These are phyloP conservation scores for Rhizopogon rudus DNA, from an alignment of 768 basidiomycete species.

Conservation along the genomic window DNA sequence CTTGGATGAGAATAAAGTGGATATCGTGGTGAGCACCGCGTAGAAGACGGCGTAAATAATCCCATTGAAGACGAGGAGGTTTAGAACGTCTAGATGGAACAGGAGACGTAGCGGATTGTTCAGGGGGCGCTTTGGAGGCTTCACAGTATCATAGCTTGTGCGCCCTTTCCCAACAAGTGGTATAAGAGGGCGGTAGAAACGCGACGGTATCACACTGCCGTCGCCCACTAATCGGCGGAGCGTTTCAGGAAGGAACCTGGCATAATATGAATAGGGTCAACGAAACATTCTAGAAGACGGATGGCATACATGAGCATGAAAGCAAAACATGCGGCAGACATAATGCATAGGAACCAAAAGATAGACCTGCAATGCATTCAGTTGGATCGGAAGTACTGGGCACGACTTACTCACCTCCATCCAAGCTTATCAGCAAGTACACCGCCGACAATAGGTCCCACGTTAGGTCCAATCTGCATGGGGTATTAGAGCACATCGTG, in stretches of 20 bases:
- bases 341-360: slow-evolving; percentile 59
- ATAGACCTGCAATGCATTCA: slow-evolving; percentile 36
- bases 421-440: slow-evolving; percentile 48
- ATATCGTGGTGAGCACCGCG: slow-evolving; percentile 37
- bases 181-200: slow-evolving; percentile 23
- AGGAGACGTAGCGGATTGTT: slow-evolving; percentile 35
- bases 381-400: background rate
- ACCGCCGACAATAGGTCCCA: slow-evolving; percentile 43
- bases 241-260: slow-evolving; percentile 22
- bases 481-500: background rate
- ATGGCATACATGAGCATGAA: slow-evolving; percentile 41
- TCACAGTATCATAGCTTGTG: background rate
- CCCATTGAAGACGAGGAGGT: slow-evolving; percentile 47
- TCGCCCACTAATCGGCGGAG: slow-evolving; percentile 20
- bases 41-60: slow-evolving; percentile 50
- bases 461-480: slow-evolving; percentile 46
- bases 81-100: slow-evolving; percentile 31
- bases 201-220: slow-evolving; percentile 23
- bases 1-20: slow-evolving; percentile 43
- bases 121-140: slow-evolving; percentile 18
- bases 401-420: slow-evolving; percentile 42
- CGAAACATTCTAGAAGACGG: slow-evolving; percentile 17
- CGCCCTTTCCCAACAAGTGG: slow-evolving; percentile 20
- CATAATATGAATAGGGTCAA: slow-evolving; percentile 20
- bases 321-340: slow-evolving; percentile 39